Evolutionary conservation across 2,329 filamentous ascomycete species (phyloP).

Genomic region (Xylariaceae sp.): DNA sequence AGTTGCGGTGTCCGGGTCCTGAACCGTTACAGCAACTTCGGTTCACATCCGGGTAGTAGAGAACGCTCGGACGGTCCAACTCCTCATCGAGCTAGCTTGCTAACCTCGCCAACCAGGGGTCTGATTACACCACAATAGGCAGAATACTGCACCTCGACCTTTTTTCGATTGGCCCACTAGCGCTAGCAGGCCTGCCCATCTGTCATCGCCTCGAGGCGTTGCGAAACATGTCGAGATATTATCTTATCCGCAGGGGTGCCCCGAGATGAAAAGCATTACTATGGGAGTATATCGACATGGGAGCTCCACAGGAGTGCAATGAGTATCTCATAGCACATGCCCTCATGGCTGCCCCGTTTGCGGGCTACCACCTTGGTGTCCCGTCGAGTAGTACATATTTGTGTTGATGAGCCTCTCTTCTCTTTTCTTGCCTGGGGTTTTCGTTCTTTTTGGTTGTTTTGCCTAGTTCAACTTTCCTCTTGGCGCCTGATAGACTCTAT

Average conservation of each 20-base stretch:
- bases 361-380: constrained; percentile 7
- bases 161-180: too few relatives aligned
- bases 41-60: constrained; percentile 19
- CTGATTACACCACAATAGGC: not conserved
- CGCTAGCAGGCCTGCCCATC: too few relatives aligned
- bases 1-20: constrained; percentile 7
- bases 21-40: constrained; percentile 23
- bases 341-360: not conserved
- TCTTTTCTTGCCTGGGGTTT: constrained; percentile 8
- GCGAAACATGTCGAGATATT: not conserved
- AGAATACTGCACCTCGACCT: not conserved
- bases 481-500: constrained; percentile 28
- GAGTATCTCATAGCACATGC: not conserved
- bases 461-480: constrained; percentile 15
- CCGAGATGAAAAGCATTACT: not conserved
- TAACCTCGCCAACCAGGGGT: not conserved
- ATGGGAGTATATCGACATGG: not conserved
- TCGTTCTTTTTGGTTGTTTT: constrained; percentile 15
- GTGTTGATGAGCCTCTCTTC: constrained; percentile 12
- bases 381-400: constrained; percentile 5
- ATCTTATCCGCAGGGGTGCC: not conserved
- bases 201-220: not conserved
- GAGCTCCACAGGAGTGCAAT: not conserved
- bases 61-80: constrained; percentile 12
- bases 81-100: not conserved